A percentile compares a stretch with the other conserved stretches of the same genome.
phyloP scores from a whole-genome alignment of 495 filamentous ascomycete species.

The Hypoxylon fuscum region DNA sequence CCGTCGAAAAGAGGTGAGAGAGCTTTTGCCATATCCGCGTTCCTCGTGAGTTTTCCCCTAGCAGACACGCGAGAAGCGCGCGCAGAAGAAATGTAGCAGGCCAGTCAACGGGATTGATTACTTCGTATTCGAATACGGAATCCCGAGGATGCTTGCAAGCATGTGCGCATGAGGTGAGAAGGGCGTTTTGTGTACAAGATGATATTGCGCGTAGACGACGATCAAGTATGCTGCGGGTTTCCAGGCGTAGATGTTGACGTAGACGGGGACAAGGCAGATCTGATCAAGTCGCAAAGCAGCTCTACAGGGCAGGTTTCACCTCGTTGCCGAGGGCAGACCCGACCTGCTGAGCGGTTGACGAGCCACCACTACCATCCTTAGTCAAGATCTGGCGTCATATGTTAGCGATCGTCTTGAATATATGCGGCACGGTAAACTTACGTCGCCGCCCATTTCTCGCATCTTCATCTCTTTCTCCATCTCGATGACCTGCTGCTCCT shows the following conservation, averaged over 20 bases:
- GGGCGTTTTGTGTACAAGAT: too few species aligned
- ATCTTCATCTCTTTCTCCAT: constrained; percentile 97
- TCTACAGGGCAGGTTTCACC: constrained; percentile 47
- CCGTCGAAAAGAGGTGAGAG: not conserved
- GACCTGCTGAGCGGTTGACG: constrained; percentile 47
- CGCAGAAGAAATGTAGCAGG: too few species aligned
- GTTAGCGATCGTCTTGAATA: constrained; percentile 10
- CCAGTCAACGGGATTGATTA: too few species aligned
- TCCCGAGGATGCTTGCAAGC: too few species aligned
- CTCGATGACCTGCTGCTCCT: constrained; percentile 95
- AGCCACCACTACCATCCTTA: constrained; percentile 32
- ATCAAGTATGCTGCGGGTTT: too few species aligned
- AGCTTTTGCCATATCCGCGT: too few species aligned
- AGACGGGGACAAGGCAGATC: not conserved
- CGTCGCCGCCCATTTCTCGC: constrained; percentile 72
- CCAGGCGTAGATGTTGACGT: not conserved
- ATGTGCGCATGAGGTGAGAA: too few species aligned
- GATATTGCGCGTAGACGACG: too few species aligned
- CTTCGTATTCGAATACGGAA: too few species aligned
- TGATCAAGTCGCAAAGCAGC: not conserved
- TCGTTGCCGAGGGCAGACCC: constrained; percentile 46
- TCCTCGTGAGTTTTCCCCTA: not conserved
- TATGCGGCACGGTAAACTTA: constrained; percentile 6
- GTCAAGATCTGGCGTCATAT: constrained; percentile 49
- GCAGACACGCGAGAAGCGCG: too few species aligned